Percentiles rank a stretch among this genome's conserved stretches.
These are phyloP conservation scores for Cruciata laevipes DNA, from an alignment of 257 asterid species.

Conservation along the genomic window DNA sequence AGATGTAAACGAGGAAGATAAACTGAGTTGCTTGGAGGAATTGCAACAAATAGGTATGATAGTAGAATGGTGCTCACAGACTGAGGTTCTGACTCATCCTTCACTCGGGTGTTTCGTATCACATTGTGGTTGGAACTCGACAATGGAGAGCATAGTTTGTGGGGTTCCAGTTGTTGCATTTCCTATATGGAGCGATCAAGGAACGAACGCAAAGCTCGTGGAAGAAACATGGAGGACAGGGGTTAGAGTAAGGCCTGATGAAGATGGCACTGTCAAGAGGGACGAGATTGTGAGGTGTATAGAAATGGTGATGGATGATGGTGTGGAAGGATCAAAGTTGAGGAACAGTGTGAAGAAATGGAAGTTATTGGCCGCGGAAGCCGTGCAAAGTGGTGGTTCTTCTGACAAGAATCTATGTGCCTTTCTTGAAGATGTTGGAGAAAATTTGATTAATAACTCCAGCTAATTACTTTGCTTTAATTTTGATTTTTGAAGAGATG, in stretches of 20 bases:
- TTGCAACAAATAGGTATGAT: conserved; percentile 23
- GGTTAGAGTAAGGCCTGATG: conserved; percentile 12
- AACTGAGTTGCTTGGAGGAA: conserved; percentile 20
- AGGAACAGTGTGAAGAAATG: not conserved
- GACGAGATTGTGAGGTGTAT: conserved; percentile 25
- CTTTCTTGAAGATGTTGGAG: not conserved
- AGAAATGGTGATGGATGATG: not conserved
- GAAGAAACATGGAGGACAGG: conserved; percentile 25
- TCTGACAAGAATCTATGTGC: not conserved
- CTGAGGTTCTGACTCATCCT: conserved; percentile 28
- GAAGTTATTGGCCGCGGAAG: not conserved
- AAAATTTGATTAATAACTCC: not conserved
- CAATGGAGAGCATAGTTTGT: conserved; percentile 17
- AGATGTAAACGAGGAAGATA: conserved; percentile 5
- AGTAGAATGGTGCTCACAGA: conserved; percentile 36
- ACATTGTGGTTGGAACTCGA: conserved; percentile 35
- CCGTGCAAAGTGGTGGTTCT: not conserved
- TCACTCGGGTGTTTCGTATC: conserved; percentile 30
- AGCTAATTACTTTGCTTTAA: not conserved
- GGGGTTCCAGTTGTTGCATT: conserved; percentile 28
- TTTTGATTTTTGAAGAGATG: no score
- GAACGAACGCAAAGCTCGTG: conserved; percentile 24
- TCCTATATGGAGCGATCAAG: conserved; percentile 34
- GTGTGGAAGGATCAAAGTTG: not conserved
- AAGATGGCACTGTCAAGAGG: conserved; percentile 17